These are phyloP conservation scores for Lagenaria siceraria DNA, from an alignment of 306 rosid species.

Conservation along the genomic window DNA sequence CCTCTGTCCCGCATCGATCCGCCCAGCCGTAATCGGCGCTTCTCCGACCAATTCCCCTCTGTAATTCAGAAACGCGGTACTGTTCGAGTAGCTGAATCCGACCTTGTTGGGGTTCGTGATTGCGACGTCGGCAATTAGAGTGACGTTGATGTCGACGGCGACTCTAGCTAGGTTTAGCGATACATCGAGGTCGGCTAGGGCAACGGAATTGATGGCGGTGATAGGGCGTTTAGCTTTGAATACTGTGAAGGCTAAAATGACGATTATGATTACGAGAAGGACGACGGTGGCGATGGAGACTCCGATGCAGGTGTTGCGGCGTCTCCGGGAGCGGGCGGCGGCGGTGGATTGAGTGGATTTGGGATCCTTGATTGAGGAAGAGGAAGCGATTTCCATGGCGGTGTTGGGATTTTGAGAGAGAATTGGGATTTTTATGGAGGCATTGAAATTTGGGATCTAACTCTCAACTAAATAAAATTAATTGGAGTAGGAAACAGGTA, in stretches of 20 bases:
- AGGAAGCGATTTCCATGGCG: neutral
- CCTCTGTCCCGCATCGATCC: conserved; percentile 20
- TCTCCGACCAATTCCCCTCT: conserved; percentile 48
- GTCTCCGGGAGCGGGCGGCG: conserved; percentile 3
- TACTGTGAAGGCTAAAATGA: conserved; percentile 34
- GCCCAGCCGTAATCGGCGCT: conserved; percentile 25
- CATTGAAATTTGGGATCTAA: neutral
- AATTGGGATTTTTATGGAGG: neutral
- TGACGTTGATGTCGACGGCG: conserved; percentile 26
- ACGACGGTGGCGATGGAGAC: neutral
- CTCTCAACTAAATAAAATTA: neutral
- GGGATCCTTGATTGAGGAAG: neutral
- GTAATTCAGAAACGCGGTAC: conserved; percentile 35
- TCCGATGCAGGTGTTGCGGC: conserved; percentile 15
- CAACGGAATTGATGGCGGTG: conserved; percentile 12
- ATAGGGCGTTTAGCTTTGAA: conserved; percentile 34
- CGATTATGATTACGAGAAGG: neutral
- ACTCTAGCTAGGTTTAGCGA: conserved; percentile 3
- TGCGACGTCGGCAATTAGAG: conserved; percentile 24
- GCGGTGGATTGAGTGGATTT: neutral
- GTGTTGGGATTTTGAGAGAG: neutral
- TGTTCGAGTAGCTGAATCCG: conserved; percentile 27
- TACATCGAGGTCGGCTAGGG: conserved; percentile 18
- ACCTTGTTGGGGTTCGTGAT: conserved; percentile 39
- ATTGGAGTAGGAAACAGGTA: neutral